Evolutionary conservation across 2,329 filamentous ascomycete species (phyloP), one percentile per base, ranked within the genome.

Genomic region (Aspergillus persii): DNA sequence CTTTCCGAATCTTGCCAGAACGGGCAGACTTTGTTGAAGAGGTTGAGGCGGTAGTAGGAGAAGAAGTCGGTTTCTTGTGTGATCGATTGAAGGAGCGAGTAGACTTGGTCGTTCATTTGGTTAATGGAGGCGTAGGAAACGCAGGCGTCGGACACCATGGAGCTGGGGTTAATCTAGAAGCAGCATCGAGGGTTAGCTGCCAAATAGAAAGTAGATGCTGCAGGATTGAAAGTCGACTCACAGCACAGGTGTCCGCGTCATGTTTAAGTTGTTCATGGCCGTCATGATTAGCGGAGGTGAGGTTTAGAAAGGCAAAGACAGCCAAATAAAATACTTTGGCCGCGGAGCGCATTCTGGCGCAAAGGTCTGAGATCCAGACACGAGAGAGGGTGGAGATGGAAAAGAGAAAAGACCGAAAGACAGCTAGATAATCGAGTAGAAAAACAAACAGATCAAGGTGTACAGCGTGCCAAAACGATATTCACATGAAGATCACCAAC

Each of bases 31-130:
- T 95, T 96, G 76, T 96, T 90, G 77, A 92, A 99, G 23, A 99
- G 84, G 74, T 97, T 98, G 50, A 99, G 81, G 59, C 95, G 89
- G 80, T 98, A 99, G 77, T 98, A 92, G 55, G 94, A 94, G 79
- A 99, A 99, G 84, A 97, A 99, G 77, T 99, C 95, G 75, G 94
- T 96, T 55, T 90, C 87, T 68, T 86, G 86, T 0, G 92, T 96
- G 50, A 99, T 86, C 57, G 91, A 89, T 69, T 91, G 85, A 66
- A 99, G 80, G 54, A 87, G 85, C 18, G 92, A 90, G 68, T 89
- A 88, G 63, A 97, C 83, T 61, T 86, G 84, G 66, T 82, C 77
- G 77, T 98, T 99, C 56, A 99, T 82, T 46, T 83, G 81, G 72
- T 99, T 93, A 75, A 99, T 89, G 41, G 91, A 92, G 57, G 89